These are phyloP conservation scores for Pilaira anomala DNA, from an alignment of 192 early-diverging fungal species.

Conservation along the genomic window DNA sequence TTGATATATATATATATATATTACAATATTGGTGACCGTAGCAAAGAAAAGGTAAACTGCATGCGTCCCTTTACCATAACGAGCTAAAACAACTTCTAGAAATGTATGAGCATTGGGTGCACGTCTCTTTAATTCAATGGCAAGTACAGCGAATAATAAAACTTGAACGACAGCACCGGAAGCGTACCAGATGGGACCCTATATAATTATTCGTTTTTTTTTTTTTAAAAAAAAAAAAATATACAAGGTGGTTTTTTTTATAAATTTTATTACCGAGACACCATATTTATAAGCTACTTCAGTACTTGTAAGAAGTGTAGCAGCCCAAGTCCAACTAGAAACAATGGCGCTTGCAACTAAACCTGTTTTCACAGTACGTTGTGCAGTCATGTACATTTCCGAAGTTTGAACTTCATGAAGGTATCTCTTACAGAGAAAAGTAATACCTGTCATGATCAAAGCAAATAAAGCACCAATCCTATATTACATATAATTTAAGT, in stretches of 20 bases:
- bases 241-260: too few relatives aligned
- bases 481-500: background rate
- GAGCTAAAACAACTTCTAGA: slow-evolving; percentile 61
- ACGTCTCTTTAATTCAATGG: slow-evolving; percentile 69
- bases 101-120: slow-evolving; percentile 77
- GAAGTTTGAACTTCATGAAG: slow-evolving; percentile 59
- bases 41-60: slow-evolving; percentile 56
- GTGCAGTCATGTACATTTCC: slow-evolving; percentile 71
- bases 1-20: background rate
- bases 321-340: slow-evolving; percentile 61
- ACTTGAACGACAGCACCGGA: slow-evolving; percentile 69
- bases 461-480: slow-evolving; percentile 25
- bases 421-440: slow-evolving; percentile 61
- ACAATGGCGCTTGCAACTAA: slow-evolving; percentile 68
- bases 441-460: slow-evolving; percentile 58
- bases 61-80: slow-evolving; percentile 63
- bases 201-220: background rate
- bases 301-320: slow-evolving; percentile 65
- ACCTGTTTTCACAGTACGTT: slow-evolving; percentile 63
- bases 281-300: slow-evolving; percentile 71
- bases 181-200: slow-evolving; percentile 61
- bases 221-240: background rate
- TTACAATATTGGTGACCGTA: slow-evolving; percentile 47
- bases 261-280: slow-evolving; percentile 39
- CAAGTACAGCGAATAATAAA: slow-evolving; percentile 66